Conservation (phyloP, 345 rosid genomes). For the Clarkia xantiana region DNA sequence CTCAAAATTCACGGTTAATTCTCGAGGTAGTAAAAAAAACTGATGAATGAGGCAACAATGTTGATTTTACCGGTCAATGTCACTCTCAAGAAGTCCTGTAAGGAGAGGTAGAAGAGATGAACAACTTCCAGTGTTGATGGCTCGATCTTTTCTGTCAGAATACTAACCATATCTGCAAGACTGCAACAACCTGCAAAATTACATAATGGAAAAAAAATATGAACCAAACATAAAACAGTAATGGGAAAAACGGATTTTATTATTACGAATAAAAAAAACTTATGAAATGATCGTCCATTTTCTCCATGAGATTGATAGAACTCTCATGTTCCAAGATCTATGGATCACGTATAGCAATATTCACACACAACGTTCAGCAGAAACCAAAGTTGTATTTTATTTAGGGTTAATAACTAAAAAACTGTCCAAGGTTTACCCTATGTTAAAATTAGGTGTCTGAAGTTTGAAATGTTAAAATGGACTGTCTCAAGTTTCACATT, state of each 20-base stretch:
- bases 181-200: constrained; percentile 57
- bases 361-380: neutral
- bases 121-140: constrained; percentile 58
- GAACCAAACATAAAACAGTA: too few relatives aligned
- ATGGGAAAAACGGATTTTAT: neutral
- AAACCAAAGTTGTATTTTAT: neutral
- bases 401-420: too few relatives aligned
- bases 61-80: constrained; percentile 62
- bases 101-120: constrained; percentile 78
- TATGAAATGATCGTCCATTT: constrained; percentile 91
- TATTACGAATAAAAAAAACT: constrained; percentile 11
- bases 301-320: constrained; percentile 61
- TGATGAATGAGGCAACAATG: neutral
- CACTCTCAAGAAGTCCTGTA: constrained; percentile 57
- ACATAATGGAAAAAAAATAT: neutral
- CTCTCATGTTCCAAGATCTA: constrained; percentile 82
- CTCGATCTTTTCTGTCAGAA: constrained; percentile 53
- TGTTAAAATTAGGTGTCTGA: too few relatives aligned
- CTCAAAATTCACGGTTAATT: too few relatives aligned
- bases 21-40: neutral
- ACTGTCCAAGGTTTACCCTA: too few relatives aligned
- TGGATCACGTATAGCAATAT: constrained; percentile 41
- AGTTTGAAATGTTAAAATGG: too few relatives aligned
- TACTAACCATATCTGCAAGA: constrained; percentile 57
- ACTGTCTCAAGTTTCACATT: too few relatives aligned